Base-by-base conservation (phyloP, 495 filamentous ascomycete genomes). In the Penicillium paradoxum region DNA sequence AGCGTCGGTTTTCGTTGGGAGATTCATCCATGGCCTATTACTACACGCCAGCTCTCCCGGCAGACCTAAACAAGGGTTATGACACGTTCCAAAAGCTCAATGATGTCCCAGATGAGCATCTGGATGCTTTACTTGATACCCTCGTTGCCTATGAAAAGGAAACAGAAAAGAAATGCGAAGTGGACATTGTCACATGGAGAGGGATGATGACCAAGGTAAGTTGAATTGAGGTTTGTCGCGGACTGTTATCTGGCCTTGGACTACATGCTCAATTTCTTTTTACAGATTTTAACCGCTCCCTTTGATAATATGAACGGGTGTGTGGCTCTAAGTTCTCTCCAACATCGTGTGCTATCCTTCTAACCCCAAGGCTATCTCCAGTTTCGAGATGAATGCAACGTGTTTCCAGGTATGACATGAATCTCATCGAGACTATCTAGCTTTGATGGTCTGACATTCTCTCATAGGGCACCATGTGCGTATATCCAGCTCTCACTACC, bases 151-250 rank as follows among this genome's bases (percentile, higher is more conserved):
- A 87, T 32, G 93, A 97, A 66, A 73, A 81, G 60, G 75, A 82
- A 49, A 82, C 78, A 6, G 79, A 78, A 9, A 79, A 81, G 60
- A 83, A 73, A 62, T 84, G 84, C 30, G 82, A 88, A 38, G 84
- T 85, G 8, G 86, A 96, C 54, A 65, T 99, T 39, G 79, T 97
- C 41, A 97, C 92, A 0, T 99, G 92, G 92, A 75, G 93, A 60
- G 93, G 93, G 18, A 97, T 99, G 90, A 89, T 99, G 88, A 97
- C 93, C 50, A 99, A 97, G 79, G 89, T 89, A 59, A 34, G 69
- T 47, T 30, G 25, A n/a, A 21, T 29, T 17, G 18, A 50, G 5
- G 14, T 25, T n/a, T 44, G 15, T 13, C 5, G 14, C 49, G 15
- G 25, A 27, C 19, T 45, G 22, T 13, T 45, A 22, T n/a, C 21